phyloP scores from a whole-genome alignment of 176 grass and related monocot genomes.

The Musa acuminata region DNA sequence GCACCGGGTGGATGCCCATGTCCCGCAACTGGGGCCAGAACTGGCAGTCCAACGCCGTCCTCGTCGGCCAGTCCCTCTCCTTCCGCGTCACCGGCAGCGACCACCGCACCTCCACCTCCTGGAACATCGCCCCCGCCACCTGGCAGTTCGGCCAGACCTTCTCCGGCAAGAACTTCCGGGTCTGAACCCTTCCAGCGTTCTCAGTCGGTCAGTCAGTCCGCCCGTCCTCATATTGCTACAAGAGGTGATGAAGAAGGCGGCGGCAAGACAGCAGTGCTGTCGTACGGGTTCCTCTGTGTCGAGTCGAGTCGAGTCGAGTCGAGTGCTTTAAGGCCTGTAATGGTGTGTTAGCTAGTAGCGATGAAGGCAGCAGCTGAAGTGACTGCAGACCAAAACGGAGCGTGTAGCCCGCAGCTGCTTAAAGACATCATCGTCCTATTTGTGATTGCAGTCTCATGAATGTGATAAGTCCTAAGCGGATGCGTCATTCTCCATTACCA shows the following conservation, averaged over 20 bases:
- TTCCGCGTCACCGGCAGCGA: slow-evolving; percentile 46
- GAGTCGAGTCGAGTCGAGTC: not conserved
- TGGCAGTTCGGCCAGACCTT: slow-evolving; percentile 53
- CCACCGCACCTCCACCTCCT: slow-evolving; percentile 41
- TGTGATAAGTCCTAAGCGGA: not conserved
- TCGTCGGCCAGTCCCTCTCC: slow-evolving; percentile 38
- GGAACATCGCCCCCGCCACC: slow-evolving; percentile 31
- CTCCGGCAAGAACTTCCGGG: slow-evolving; percentile 38
- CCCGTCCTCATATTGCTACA: too few species aligned
- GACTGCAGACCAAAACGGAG: slow-evolving; percentile 34
- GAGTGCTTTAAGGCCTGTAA: not conserved
- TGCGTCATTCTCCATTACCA: not conserved
- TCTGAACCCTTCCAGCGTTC: not conserved
- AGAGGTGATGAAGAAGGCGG: not conserved
- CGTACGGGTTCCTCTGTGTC: not conserved
- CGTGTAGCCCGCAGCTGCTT: slow-evolving; percentile 35
- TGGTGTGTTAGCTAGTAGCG: not conserved
- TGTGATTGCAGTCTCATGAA: slow-evolving; percentile 3
- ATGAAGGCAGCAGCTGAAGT: slow-evolving; percentile 26
- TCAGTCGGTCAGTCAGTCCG: too few species aligned
- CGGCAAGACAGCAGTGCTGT: not conserved
- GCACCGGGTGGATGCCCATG: slow-evolving; percentile 41
- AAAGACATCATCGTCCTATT: not conserved
- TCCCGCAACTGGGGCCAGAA: slow-evolving; percentile 57
- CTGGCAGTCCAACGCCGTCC: slow-evolving; percentile 47